Evolutionary conservation across 257 asterid genomes (phyloP).

Genomic region (Solanum medicagineum): DNA sequence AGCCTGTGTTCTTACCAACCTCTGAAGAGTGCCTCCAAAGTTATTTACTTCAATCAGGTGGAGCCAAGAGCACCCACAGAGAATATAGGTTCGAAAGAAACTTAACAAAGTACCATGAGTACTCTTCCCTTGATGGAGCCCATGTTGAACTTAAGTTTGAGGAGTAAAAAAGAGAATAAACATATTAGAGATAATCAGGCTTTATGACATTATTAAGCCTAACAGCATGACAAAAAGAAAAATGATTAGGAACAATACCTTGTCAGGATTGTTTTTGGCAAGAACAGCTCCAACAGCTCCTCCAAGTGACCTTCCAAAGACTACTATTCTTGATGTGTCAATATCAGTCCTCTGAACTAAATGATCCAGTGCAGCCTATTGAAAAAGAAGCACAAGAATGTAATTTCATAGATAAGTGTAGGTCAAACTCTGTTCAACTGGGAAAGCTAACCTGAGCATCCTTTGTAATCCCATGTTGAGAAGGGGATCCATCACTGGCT

Average conservation of each 20-base stretch:
- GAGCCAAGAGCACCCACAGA: not conserved
- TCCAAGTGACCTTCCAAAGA: slow-evolving; percentile 98
- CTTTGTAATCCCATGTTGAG: slow-evolving; percentile 75
- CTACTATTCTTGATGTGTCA: slow-evolving; percentile 76
- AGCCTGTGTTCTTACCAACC: not conserved
- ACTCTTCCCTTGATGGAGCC: not conserved
- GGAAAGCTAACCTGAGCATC: slow-evolving; percentile 80
- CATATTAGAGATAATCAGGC: not conserved
- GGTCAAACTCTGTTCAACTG: not conserved
- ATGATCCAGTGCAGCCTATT: slow-evolving; percentile 93
- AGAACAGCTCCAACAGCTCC: slow-evolving; percentile 97
- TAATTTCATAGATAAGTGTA: not conserved
- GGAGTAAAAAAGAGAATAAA: not conserved
- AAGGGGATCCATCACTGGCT: slow-evolving; percentile 95
- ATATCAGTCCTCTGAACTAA: slow-evolving; percentile 83
- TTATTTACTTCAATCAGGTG: not conserved
- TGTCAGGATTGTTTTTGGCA: slow-evolving; percentile 75
- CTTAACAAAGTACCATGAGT: not conserved
- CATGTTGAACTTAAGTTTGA: not conserved
- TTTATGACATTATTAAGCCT: not conserved
- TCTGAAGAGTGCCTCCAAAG: not conserved
- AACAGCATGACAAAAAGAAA: not conserved
- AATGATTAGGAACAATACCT: slow-evolving; percentile 28
- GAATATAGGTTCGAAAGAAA: not conserved
- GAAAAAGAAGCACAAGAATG: slow-evolving; percentile 8